Evolutionary conservation across 2,329 filamentous ascomycete genomes (phyloP).

Genomic region (Phaeosphaeria sp.): DNA sequence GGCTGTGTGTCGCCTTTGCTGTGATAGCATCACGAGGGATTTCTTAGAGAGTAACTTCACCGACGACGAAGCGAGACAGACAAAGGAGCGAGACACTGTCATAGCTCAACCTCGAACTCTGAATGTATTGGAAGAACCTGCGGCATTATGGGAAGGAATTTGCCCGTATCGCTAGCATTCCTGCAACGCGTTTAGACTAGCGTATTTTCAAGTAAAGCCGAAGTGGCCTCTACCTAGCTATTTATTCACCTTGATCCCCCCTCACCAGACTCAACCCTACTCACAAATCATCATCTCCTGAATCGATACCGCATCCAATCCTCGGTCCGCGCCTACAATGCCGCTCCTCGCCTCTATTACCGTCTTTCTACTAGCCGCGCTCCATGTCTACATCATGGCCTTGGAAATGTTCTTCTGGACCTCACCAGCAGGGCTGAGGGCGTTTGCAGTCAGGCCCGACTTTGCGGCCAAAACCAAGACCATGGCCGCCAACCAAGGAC

Average conservation of each 20-base stretch:
- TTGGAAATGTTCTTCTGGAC: slow-evolving; percentile 4
- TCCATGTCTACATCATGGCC: slow-evolving; percentile 4
- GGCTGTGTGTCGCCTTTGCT: background rate
- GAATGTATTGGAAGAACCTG: background rate
- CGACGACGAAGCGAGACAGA: slow-evolving; percentile 3
- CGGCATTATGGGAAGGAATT: slow-evolving; percentile 1
- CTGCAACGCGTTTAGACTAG: slow-evolving; percentile 2
- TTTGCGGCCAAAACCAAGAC: slow-evolving; percentile 2
- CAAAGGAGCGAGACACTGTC: background rate
- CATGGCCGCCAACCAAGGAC: slow-evolving; percentile 3
- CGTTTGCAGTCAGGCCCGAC: slow-evolving; percentile 2
- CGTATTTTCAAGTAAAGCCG: background rate
- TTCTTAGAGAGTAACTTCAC: slow-evolving; percentile 1
- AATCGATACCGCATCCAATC: background rate
- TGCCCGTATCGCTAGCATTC: slow-evolving; percentile 1
- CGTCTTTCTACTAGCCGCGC: slow-evolving; percentile 2
- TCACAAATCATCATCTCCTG: background rate
- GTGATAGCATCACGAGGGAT: background rate
- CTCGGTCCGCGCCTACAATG: slow-evolving; percentile 1
- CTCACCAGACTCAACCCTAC: background rate
- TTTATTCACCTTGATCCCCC: background rate
- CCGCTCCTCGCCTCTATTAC: slow-evolving; percentile 1
- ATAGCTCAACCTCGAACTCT: background rate
- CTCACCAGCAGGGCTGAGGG: slow-evolving; percentile 1
- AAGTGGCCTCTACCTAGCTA: background rate